phyloP scores from a whole-genome alignment of 2,329 filamentous ascomycete species.

The Clonostachys solani region DNA sequence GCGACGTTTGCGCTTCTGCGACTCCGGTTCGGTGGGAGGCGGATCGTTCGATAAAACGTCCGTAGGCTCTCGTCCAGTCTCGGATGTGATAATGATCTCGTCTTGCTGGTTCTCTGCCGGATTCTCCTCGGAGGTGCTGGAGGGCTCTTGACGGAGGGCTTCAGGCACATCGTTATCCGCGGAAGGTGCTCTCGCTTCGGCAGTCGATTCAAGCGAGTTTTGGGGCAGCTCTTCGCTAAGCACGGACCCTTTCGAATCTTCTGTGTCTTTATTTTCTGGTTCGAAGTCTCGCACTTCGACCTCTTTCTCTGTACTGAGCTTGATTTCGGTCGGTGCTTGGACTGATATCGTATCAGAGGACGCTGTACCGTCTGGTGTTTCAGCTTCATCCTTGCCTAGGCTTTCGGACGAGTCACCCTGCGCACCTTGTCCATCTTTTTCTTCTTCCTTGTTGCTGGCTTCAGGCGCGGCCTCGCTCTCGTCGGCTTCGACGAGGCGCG shows the following conservation, averaged over 20 bases:
- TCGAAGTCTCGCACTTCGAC: too few species aligned
- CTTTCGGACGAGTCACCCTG: not conserved
- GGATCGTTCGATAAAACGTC: too few species aligned
- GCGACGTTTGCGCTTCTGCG: constrained; percentile 63
- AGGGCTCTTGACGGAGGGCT: not conserved
- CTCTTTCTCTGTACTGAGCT: not conserved
- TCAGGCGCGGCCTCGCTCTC: constrained; percentile 3
- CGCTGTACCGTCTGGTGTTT: not conserved
- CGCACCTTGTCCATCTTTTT: constrained; percentile 5
- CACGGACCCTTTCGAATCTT: not conserved
- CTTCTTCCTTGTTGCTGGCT: constrained; percentile 3
- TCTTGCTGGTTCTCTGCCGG: too few species aligned
- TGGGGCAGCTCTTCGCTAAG: constrained; percentile 7
- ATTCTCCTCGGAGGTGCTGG: not conserved
- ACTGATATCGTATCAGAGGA: constrained; percentile 1
- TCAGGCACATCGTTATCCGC: not conserved
- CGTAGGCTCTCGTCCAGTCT: too few species aligned
- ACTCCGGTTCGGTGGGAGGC: constrained; percentile 26
- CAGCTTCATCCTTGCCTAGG: not conserved
- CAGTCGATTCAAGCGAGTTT: constrained; percentile 1
- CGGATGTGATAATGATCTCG: too few species aligned
- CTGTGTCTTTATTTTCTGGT: not conserved
- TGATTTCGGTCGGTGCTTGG: constrained; percentile 1
- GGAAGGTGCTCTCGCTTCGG: not conserved
- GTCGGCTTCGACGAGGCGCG: constrained; percentile 49